Evolutionary conservation across 495 filamentous ascomycete genomes (phyloP), one percentile per base, ranked within the genome.

Genomic region (Parmelia sp.): DNA sequence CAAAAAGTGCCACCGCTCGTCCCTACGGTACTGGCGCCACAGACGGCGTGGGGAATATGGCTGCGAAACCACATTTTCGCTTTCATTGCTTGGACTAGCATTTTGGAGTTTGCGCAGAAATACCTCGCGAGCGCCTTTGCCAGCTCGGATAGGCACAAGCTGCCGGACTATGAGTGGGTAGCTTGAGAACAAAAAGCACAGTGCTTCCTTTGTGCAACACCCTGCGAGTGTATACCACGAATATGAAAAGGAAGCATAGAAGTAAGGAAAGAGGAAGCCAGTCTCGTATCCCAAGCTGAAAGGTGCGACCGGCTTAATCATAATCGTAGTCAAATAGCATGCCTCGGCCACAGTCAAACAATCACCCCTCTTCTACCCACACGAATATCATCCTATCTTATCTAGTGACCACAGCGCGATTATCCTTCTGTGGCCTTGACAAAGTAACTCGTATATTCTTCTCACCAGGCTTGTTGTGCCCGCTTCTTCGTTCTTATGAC

Each of bases 1-100:
- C 74, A 77, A 40, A 73, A 73, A 40, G 68, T 79, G 42, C 73
- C 74, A 47, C 68, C 67, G 15, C 49, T 70, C 14, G 40, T 76
- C 17, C 58, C 68, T 21, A 57, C 57, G 14, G 14, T 76, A 5
- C 14, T 79, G n/a, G 75, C 72, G 27, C 78, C 77, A 47, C 73
- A 78, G 66, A 76, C 73, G 19, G 70, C 72, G 25, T 77, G 73
- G 73, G 77, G 72, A 21, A 53, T 53, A 15, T 31, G 49, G 49
- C 27, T 53, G 14, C 49, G 49, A 31, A 53, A 53, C 49, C 0
- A 31, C 4, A 15, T 53, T 31, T 53, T 53, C 49, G 27, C 27
- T 17, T 53, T 53, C 27, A 31, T 53, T 14, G 12, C 49, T 31
- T 53, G 49, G 49, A 53, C 14, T 27, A 19, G 6, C 4, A 14